Base-by-base conservation (phyloP, 495 filamentous ascomycete species). In the Tuber indicum region DNA sequence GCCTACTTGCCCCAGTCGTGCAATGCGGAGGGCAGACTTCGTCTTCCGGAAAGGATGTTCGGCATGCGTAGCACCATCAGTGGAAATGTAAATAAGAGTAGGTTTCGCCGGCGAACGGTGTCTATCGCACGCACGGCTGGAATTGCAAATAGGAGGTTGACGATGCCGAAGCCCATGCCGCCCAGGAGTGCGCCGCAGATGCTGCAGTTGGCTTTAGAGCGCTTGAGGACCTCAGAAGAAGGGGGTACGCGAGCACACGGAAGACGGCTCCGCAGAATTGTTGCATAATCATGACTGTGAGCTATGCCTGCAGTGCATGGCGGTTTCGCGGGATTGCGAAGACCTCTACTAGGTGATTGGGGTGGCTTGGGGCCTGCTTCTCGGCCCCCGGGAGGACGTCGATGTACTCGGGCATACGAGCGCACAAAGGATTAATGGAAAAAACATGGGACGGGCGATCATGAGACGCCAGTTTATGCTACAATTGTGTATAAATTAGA, bases 221-320 rank as follows among this genome's bases (percentile, higher is more conserved):
- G 73, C 9, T 77, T 71, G 81, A 92, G 90, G 75, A 91, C 88
- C 14, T 87, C 87, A 39, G 89, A 88, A 4, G 85, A 88, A 75
- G n/a, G n/a, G 88, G 89, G 7, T 91, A 93, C 10, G 90, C 89
- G 74, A 91, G 88, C 74, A 91, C 88, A 76, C 90, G n/a, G n/a
- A n/a, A n/a, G n/a, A n/a, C 91, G 80, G 89, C 79, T 72, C 79
- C 85, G 46, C 77, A 84, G 26, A 77, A 74, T 66, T 77, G 93
- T 81, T 96, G 93, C 87, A 92, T 89, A 75, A 92, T 92, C 92
- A 94, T 94, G 72, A 94, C 90, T 75, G 92, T 91, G 77, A 90
- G 87, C 1, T 89, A 90, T 0, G 91, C 91, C 43, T 91, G 78
- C 84, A 91, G 88, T 2, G 93, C 93, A 39, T 92, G 88, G 19